Conservation (phyloP, 495 filamentous ascomycete species). For the Aspergillus kassunensis region DNA sequence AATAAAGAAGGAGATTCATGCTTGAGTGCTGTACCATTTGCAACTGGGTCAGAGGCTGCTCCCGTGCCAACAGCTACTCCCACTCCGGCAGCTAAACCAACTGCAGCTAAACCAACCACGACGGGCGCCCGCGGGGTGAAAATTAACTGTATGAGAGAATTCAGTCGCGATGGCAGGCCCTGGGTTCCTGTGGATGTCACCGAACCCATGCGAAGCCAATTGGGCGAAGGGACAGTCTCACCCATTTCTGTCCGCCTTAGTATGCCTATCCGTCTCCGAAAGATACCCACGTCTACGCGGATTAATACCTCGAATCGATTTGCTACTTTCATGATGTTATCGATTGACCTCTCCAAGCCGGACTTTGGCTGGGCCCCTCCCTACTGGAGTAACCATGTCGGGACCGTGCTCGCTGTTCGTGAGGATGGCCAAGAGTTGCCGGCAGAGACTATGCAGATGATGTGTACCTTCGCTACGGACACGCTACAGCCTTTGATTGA, state of each 20-base stretch:
- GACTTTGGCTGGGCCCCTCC: background rate
- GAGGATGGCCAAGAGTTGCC: background rate
- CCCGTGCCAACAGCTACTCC: too few relatives aligned
- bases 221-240: background rate
- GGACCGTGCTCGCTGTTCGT: background rate
- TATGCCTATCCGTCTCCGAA: background rate
- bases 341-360: too few relatives aligned
- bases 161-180: background rate
- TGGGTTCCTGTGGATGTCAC: background rate
- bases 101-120: too few relatives aligned
- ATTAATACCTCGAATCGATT: too few relatives aligned
- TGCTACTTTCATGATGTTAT: background rate
- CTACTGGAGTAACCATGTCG: background rate
- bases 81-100: too few relatives aligned
- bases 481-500: background rate
- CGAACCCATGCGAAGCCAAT: background rate
- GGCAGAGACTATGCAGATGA: background rate
- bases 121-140: background rate
- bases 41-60: too few relatives aligned
- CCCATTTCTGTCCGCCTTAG: background rate
- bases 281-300: too few relatives aligned
- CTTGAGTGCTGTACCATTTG: background rate
- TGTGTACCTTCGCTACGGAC: background rate
- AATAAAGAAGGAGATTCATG: background rate
- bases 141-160: background rate